These are phyloP conservation scores for Cyathus striatus DNA, from an alignment of 768 basidiomycete genomes.

Conservation along the genomic window DNA sequence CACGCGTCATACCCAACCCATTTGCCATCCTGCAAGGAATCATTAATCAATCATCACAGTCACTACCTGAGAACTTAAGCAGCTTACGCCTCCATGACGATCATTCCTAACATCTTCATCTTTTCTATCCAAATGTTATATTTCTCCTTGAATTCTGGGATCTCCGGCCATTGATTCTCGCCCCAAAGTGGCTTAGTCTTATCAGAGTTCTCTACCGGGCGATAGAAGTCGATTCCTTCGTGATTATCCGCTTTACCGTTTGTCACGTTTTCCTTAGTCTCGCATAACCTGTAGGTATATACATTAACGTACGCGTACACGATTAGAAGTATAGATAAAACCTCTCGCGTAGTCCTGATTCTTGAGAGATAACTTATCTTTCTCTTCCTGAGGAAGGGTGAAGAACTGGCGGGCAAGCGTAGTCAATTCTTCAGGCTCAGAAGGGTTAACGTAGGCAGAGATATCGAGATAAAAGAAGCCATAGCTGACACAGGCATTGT, in stretches of 20 bases:
- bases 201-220: slow-evolving; percentile 64
- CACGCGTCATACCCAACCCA: slow-evolving; percentile 66
- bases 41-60: too few species aligned
- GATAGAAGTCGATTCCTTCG: slow-evolving; percentile 82
- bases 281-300: slow-evolving; percentile 58
- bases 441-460: slow-evolving; percentile 45
- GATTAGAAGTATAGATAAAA: slow-evolving; percentile 17
- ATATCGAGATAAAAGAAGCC: slow-evolving; percentile 91
- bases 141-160: slow-evolving; percentile 53
- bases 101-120: slow-evolving; percentile 78
- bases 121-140: slow-evolving; percentile 77
- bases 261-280: slow-evolving; percentile 83
- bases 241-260: slow-evolving; percentile 81
- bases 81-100: slow-evolving; percentile 81
- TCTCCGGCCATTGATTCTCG: slow-evolving; percentile 79
- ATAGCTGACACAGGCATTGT: slow-evolving; percentile 68
- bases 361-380: slow-evolving; percentile 64
- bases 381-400: slow-evolving; percentile 63
- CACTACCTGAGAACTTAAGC: too few species aligned
- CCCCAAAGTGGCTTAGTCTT: slow-evolving; percentile 74
- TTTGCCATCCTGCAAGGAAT: slow-evolving; percentile 79
- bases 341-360: slow-evolving; percentile 77
- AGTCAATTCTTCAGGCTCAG: slow-evolving; percentile 62
- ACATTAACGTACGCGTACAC: not conserved
- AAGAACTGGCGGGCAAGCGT: slow-evolving; percentile 73